Conservation (phyloP, 2,329 filamentous ascomycete species). For the Trichophyton schoenleinii region DNA sequence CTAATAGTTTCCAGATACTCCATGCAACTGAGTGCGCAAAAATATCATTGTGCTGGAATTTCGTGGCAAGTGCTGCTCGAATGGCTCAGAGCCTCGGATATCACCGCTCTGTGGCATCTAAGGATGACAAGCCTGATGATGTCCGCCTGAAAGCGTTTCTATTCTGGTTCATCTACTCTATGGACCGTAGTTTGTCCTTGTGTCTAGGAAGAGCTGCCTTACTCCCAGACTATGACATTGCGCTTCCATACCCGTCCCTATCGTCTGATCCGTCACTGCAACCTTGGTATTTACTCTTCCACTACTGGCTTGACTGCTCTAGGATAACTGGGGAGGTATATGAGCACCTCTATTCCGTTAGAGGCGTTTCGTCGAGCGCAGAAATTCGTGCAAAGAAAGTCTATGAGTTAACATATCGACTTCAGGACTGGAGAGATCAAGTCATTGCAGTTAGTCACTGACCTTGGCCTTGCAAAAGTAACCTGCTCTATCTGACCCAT, state of each 20-base stretch:
- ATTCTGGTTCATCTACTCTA: slow-evolving; percentile 49
- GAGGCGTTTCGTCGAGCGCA: slow-evolving; percentile 19
- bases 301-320: slow-evolving; percentile 44
- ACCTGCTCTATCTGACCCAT: background rate
- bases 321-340: slow-evolving; percentile 49
- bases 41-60: slow-evolving; percentile 52
- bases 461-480: background rate
- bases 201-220: slow-evolving; percentile 46
- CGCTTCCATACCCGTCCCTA: slow-evolving; percentile 32
- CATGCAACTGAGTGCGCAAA: slow-evolving; percentile 51
- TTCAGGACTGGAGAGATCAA: slow-evolving; percentile 14
- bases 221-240: slow-evolving; percentile 50
- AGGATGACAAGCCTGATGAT: slow-evolving; percentile 16
- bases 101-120: slow-evolving; percentile 34
- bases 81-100: slow-evolving; percentile 52
- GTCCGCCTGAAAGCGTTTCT: slow-evolving; percentile 23
- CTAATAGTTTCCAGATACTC: slow-evolving; percentile 34
- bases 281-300: slow-evolving; percentile 38
- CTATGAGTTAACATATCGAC: slow-evolving; percentile 19
- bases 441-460: slow-evolving; percentile 1
- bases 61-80: slow-evolving; percentile 46
- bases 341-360: slow-evolving; percentile 41
- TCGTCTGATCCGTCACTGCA: slow-evolving; percentile 10
- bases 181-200: slow-evolving; percentile 48
- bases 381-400: slow-evolving; percentile 20